phyloP scores from a whole-genome alignment of 2,329 filamentous ascomycete genomes.

The Cladobotryum mycophilum region DNA sequence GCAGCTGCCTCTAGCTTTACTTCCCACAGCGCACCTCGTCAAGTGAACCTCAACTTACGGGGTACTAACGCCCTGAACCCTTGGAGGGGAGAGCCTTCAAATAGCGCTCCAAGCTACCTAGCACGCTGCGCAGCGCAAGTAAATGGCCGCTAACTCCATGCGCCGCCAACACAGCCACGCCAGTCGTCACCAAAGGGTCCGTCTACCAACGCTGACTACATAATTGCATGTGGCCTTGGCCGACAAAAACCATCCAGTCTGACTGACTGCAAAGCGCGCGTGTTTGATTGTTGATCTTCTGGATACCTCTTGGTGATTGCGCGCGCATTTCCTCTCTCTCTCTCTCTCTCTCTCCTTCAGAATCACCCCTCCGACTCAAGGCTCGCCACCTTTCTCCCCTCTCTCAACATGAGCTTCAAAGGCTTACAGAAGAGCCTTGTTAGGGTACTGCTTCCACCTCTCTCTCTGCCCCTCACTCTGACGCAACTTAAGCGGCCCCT shows the following conservation, averaged over 20 bases:
- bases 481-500: slow-evolving; percentile 12
- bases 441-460: slow-evolving; percentile 53
- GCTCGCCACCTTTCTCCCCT: not conserved
- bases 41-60: too few relatives aligned
- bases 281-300: not conserved
- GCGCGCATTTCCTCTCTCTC: slow-evolving; percentile 10
- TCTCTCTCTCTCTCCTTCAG: not conserved
- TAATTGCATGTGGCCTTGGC: slow-evolving; percentile 2
- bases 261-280: slow-evolving; percentile 4
- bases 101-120: not conserved
- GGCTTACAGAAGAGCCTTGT: slow-evolving; percentile 87
- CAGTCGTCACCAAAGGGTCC: slow-evolving; percentile 24
- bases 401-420: slow-evolving; percentile 79
- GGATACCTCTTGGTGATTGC: slow-evolving; percentile 8
- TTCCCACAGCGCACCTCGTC: too few relatives aligned
- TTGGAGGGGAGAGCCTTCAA: too few relatives aligned
- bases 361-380: not conserved
- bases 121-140: not conserved
- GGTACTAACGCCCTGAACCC: too few relatives aligned
- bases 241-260: not conserved
- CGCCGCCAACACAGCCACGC: slow-evolving; percentile 22
- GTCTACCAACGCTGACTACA: slow-evolving; percentile 3
- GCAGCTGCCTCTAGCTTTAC: too few relatives aligned
- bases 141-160: not conserved
- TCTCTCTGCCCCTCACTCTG: slow-evolving; percentile 26